phyloP scores from a whole-genome alignment of 176 grass and related monocot genomes.

The Ampelocalamus luodianensis region DNA sequence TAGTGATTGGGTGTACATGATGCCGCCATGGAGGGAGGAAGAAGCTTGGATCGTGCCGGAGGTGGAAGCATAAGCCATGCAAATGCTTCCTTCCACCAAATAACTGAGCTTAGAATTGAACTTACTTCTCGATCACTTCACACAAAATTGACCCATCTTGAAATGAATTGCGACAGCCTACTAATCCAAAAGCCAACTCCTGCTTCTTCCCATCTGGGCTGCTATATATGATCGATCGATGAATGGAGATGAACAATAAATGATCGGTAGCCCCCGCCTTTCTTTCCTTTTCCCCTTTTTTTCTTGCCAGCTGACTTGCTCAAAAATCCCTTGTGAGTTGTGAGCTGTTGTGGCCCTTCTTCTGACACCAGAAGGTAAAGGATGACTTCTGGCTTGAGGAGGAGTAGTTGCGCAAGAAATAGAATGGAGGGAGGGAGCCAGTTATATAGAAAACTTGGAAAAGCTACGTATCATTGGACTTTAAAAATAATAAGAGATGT shows the following conservation, averaged over 20 bases:
- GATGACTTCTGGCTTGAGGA: conserved; percentile 47
- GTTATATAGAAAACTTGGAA: conserved; percentile 44
- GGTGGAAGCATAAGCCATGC: conserved; percentile 58
- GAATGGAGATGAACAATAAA: neutral
- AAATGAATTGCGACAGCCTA: conserved; percentile 31
- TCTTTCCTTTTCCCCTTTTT: neutral
- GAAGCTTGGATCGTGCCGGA: conserved; percentile 53
- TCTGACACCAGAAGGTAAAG: conserved; percentile 42
- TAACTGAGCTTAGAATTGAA: conserved; percentile 17
- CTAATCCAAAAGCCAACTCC: conserved; percentile 36
- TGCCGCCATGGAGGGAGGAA: conserved; percentile 53
- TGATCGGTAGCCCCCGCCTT: neutral
- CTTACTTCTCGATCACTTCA: conserved; percentile 35
- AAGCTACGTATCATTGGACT: conserved; percentile 44
- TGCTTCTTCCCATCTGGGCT: neutral
- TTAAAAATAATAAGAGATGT: conserved; percentile 24
- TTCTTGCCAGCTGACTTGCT: neutral
- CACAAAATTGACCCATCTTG: neutral
- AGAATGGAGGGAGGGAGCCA: neutral
- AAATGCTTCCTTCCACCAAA: conserved; percentile 32
- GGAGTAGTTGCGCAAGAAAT: conserved; percentile 45
- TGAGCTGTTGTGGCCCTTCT: conserved; percentile 17
- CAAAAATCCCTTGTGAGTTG: conserved; percentile 7
- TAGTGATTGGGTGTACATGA: conserved; percentile 25
- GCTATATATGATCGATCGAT: conserved; percentile 11